Base-by-base conservation (phyloP, 352 stramenopile genomes). In the Phytopythium boreale region DNA sequence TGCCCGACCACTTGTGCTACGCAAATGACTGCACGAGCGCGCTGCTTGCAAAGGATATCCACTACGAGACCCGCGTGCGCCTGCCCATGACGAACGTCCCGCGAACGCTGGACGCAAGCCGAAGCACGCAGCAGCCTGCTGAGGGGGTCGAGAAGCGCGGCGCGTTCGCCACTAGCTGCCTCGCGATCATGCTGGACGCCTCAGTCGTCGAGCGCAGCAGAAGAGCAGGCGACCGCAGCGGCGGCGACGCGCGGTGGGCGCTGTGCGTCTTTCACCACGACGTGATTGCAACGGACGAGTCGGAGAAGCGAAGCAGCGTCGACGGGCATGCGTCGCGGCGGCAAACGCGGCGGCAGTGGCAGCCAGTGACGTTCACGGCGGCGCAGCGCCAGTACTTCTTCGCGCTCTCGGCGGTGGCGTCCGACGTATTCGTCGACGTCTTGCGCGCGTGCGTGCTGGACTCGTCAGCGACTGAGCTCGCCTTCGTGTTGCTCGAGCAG, bases 1-100 rank as follows among this genome's bases (percentile, higher is more conserved):
- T 12, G 31, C 19, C 52, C 3, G 34, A 44, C 4, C 86, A 94
- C 61, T 87, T 81, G 29, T 94, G 86, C 60, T 92, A 80, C 22
- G 19, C 73, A 0, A 84, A 79, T 19, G 68, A 74, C 2, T 94
- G 86, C 59, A 37, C 75, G 12, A 24, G 46, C 47, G 22, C 62
- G 2, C 27, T 69, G 2, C 75, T 93, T 12, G n/a, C 50, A 0
- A 57, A 78, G 5, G 69, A 75, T 19, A 67, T 94, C 19, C 84
- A 94, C 43, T 74, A 63, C 3, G 86, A 94, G 37, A 50, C 56
- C 5, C 56, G 67, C 20, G n/a, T 84, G 20, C 12, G 59, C 29
- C 62, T 92, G 11, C 86, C 84, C 0, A 94, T 94, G 86, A 87
- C 79, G 0, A 93, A 94, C 53, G 50, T 91, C 29, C 84, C 86